These are phyloP conservation scores for Trichoderma lentiforme DNA, from an alignment of 2,329 filamentous ascomycete genomes.

Conservation along the genomic window DNA sequence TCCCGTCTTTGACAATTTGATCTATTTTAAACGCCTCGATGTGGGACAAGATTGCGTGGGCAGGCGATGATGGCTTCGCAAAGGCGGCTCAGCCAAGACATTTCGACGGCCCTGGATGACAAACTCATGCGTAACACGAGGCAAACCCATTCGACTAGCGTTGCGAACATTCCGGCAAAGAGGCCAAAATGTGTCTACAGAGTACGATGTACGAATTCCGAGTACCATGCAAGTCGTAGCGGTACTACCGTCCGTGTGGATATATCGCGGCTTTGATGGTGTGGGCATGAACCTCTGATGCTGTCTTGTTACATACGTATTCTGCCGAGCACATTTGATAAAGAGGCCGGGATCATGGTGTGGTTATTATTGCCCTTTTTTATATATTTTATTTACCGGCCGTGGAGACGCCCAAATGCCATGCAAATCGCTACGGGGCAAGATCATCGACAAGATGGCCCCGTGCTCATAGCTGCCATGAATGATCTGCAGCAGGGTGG, in stretches of 20 bases:
- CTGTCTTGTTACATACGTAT: neutral
- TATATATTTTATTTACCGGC: neutral
- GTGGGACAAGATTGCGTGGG: constrained; percentile 13
- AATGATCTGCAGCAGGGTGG: constrained; percentile 19
- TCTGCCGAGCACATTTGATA: neutral
- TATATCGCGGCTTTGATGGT: neutral
- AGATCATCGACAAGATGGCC: constrained; percentile 8
- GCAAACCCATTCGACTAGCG: constrained; percentile 6
- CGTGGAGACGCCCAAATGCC: neutral
- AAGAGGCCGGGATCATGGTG: neutral
- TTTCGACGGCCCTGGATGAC: constrained; percentile 3
- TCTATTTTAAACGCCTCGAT: neutral
- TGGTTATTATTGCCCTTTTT: neutral
- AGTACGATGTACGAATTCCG: neutral
- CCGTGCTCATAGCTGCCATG: constrained; percentile 14
- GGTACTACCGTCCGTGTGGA: neutral
- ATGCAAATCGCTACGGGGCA: neutral
- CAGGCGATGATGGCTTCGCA: neutral
- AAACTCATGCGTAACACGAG: constrained; percentile 8
- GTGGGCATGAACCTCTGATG: neutral
- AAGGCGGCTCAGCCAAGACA: constrained; percentile 10
- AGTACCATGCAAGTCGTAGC: neutral
- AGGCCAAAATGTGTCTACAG: neutral
- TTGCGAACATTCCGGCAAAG: constrained; percentile 2
- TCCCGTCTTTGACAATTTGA: neutral